A percentile compares a stretch with the other conserved stretches of the same genome.
These are phyloP conservation scores for Whalleya microplaca DNA, from an alignment of 2,329 filamentous ascomycete species.

Conservation along the genomic window DNA sequence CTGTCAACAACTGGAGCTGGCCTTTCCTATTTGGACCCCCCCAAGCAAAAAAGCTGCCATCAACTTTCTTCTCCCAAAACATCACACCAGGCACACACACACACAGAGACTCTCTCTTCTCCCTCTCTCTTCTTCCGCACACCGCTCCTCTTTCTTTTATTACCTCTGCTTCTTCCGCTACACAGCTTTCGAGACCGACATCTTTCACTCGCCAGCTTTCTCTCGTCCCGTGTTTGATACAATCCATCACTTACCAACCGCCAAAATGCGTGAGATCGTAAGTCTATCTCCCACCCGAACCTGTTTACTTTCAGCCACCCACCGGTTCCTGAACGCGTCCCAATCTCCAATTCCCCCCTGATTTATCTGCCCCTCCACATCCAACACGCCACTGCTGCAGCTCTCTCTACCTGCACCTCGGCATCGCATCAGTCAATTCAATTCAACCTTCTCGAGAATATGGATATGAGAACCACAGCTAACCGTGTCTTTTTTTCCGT, in stretches of 20 bases:
- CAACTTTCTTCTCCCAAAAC: slow-evolving; percentile 3
- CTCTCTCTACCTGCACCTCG: slow-evolving; percentile 7
- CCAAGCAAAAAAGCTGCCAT: slow-evolving; percentile 21
- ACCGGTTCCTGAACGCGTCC: slow-evolving; percentile 43
- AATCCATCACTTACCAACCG: slow-evolving; percentile 35
- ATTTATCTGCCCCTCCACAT: slow-evolving; percentile 33
- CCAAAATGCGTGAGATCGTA: slow-evolving; percentile 77
- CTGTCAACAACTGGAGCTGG: slow-evolving; percentile 17
- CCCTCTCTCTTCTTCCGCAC: slow-evolving; percentile 17
- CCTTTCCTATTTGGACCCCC: slow-evolving; percentile 25
- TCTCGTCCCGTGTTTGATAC: slow-evolving; percentile 31
- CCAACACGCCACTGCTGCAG: slow-evolving; percentile 32
- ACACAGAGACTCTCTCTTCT: too few species aligned
- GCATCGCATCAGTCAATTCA: slow-evolving; percentile 25
- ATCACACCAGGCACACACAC: not conserved
- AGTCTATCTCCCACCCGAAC: slow-evolving; percentile 46
- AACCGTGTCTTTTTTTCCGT: slow-evolving; percentile 52
- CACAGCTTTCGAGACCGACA: slow-evolving; percentile 25
- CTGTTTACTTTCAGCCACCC: slow-evolving; percentile 28
- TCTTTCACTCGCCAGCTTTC: slow-evolving; percentile 33
- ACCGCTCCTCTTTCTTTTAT: slow-evolving; percentile 30
- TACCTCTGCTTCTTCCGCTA: slow-evolving; percentile 24
- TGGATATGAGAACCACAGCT: slow-evolving; percentile 43
- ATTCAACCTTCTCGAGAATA: slow-evolving; percentile 16
- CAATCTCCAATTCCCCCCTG: slow-evolving; percentile 38